Conservation (phyloP, 257 asterid genomes). For the Gardenia jasminoides region DNA sequence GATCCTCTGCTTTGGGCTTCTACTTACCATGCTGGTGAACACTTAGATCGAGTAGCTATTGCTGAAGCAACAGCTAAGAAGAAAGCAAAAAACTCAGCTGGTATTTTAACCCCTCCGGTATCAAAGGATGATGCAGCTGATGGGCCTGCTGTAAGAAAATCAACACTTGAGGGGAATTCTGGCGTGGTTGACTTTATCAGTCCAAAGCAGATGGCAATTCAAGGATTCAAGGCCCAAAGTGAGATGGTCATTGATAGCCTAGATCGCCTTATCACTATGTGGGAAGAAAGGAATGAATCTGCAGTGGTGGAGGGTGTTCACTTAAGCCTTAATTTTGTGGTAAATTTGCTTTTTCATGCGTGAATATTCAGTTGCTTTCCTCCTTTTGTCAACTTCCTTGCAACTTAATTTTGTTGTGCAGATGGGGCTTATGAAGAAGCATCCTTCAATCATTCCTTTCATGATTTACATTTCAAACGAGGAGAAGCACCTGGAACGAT, state of each 20-base stretch:
- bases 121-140: conserved; percentile 41
- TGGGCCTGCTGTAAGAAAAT: conserved; percentile 35
- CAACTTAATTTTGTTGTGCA: conserved; percentile 37
- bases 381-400: conserved; percentile 6
- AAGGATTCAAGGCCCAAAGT: conserved; percentile 98
- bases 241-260: conserved; percentile 99
- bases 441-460: conserved; percentile 95
- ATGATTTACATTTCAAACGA: conserved; percentile 92
- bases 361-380: background rate
- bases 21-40: conserved; percentile 96
- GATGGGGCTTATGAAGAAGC: conserved; percentile 99
- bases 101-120: conserved; percentile 44
- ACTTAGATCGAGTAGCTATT: conserved; percentile 90
- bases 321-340: conserved; percentile 99
- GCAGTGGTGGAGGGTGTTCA: conserved; percentile 99
- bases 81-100: conserved; percentile 75
- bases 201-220: conserved; percentile 90
- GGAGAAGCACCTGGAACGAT: conserved; percentile 93
- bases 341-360: conserved; percentile 26
- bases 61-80: conserved; percentile 84
- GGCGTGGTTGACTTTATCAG: conserved; percentile 56
- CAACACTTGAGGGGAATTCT: conserved; percentile 41
- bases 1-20: conserved; percentile 98
- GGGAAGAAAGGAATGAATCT: conserved; percentile 97
- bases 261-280: conserved; percentile 84